These are phyloP conservation scores for Penicillium sp. DNA, from an alignment of 2,329 filamentous ascomycete species.

Conservation along the genomic window DNA sequence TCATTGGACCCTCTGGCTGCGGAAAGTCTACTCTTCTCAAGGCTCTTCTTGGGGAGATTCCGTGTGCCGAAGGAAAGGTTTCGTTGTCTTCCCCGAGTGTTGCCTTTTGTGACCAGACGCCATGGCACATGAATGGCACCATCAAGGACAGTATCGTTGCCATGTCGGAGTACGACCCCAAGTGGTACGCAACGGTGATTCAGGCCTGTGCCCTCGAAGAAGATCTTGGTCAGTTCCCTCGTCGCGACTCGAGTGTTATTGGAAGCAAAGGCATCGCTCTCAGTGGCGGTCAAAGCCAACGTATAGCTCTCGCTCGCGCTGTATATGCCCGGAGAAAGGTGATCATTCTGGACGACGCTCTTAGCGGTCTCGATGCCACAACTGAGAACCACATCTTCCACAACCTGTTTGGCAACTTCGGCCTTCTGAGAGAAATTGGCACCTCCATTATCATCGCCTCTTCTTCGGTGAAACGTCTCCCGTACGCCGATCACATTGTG, in stretches of 20 bases:
- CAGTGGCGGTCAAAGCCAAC: constrained; percentile 51
- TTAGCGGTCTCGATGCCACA: constrained; percentile 49
- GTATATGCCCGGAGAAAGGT: constrained; percentile 48
- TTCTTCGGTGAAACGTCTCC: constrained; percentile 39
- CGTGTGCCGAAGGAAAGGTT: constrained; percentile 32
- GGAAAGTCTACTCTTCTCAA: constrained; percentile 51
- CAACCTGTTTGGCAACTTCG: constrained; percentile 44
- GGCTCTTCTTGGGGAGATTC: constrained; percentile 43
- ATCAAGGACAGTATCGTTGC: constrained; percentile 40
- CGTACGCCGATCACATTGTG: constrained; percentile 42
- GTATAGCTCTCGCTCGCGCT: constrained; percentile 51
- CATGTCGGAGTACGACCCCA: constrained; percentile 33
- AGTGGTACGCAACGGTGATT: constrained; percentile 37
- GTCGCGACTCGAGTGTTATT: constrained; percentile 44
- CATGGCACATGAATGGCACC: constrained; percentile 41
- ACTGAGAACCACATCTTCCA: constrained; percentile 49
- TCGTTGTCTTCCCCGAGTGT: constrained; percentile 29
- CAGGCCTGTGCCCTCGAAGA: constrained; percentile 36
- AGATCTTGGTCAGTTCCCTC: constrained; percentile 39
- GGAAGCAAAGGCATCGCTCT: constrained; percentile 50
- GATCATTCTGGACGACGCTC: constrained; percentile 49
- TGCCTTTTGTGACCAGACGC: constrained; percentile 41
- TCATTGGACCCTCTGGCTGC: constrained; percentile 50
- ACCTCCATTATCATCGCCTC: constrained; percentile 40
- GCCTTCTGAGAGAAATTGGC: constrained; percentile 41